Base-by-base conservation (phyloP, 306 rosid genomes). In the Castanospermum australe region DNA sequence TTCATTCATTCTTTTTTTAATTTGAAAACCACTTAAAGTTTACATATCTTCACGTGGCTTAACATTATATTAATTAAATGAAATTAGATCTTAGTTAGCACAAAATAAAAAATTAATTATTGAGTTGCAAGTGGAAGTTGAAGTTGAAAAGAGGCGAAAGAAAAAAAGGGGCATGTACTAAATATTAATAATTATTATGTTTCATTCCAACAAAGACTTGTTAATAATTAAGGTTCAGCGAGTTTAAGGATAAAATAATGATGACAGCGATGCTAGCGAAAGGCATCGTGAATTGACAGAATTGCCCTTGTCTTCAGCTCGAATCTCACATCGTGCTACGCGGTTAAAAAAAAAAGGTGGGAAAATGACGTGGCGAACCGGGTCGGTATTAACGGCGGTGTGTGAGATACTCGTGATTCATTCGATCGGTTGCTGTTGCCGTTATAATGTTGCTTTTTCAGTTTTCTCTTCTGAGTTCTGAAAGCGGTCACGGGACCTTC, bases 371-470 rank as follows among this genome's bases (percentile, higher is more conserved):
- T 65, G 63, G 87, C 55, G n/a, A n/a, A n/a, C n/a, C n/a, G n/a
- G n/a, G n/a, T n/a, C n/a, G n/a, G n/a, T 55, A 72, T 79, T 78
- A 80, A 73, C 41, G 59, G 72, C 15, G 79, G 84, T 20, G 87
- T 20, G 87, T 83, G 87, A 79, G 91, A 88, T 57, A 9, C 90
- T 89, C 92, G 86, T 87, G 90, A 89, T 61, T 64, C 75, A 20
- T 39, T 80, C 51, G 59, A 35, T 56, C 9, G 18, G 59, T 64
- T 42, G 63, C 12, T 50, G 55, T 33, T 35, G 36, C 12, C 9
- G 9, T 39, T 41, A 6, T 52, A 18, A 15, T 41, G 69, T 32
- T 72, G 56, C 41, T 54, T 66, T 63, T 60, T 63, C 79, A 52
- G 67, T n/a, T n/a, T n/a, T n/a, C n/a, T n/a, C n/a, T n/a, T n/a